Evolutionary conservation across 176 grass and related monocot genomes (phyloP).

Genomic region (Thinopyrum elongatum): DNA sequence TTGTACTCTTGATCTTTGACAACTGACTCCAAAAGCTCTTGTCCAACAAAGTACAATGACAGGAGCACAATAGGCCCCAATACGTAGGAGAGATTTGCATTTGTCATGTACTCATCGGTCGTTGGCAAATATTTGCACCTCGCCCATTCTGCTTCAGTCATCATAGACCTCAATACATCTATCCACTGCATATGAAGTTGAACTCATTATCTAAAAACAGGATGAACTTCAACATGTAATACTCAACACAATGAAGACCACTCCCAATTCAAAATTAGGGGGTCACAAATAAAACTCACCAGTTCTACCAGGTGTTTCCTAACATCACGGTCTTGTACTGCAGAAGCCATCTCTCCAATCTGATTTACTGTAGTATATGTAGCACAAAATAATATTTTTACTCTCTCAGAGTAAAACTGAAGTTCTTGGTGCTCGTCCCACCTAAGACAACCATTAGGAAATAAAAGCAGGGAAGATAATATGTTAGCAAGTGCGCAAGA

Average conservation of each 20-base stretch:
- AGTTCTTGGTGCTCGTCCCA: not conserved
- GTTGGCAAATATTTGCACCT: constrained; percentile 37
- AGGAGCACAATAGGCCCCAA: not conserved
- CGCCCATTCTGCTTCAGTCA: constrained; percentile 54
- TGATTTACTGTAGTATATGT: not conserved
- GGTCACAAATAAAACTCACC: constrained; percentile 29
- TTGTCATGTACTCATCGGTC: constrained; percentile 49
- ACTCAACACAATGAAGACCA: not conserved
- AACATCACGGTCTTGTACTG: not conserved
- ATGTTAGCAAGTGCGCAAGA: not conserved
- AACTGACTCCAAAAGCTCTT: not conserved
- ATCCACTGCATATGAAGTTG: constrained; percentile 44
- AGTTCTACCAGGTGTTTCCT: constrained; percentile 47
- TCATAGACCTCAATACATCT: constrained; percentile 56
- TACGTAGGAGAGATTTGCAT: constrained; percentile 13
- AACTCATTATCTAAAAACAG: not conserved
- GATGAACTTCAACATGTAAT: not conserved
- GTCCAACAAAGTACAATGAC: not conserved
- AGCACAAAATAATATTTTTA: not conserved
- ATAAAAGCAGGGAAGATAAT: not conserved
- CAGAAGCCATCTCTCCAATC: not conserved
- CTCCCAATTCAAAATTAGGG: not conserved
- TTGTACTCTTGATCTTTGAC: not conserved
- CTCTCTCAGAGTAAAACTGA: not conserved
- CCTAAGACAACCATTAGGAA: not conserved